Evolutionary conservation across 177 flowering plant species (phyloP).

Genomic region (Telopea speciosissima): DNA sequence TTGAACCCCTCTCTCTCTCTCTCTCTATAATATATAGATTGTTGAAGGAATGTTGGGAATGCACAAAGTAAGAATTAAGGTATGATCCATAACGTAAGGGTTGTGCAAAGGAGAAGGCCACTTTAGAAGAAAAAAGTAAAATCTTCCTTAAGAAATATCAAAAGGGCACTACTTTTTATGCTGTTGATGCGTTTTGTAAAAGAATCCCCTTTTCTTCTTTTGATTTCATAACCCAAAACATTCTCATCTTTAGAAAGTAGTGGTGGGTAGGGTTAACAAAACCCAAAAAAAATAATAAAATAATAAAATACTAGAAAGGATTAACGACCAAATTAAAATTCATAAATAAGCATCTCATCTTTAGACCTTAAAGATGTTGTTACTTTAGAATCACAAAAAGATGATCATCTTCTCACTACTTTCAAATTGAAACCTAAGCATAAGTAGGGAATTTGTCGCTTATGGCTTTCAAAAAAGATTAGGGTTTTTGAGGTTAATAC

Average conservation of each 20-base stretch:
- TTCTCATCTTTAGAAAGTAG: slow-evolving; percentile 57
- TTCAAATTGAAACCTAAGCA: slow-evolving; percentile 35
- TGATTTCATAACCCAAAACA: slow-evolving; percentile 53
- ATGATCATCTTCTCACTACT: slow-evolving; percentile 29
- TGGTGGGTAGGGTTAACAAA: slow-evolving; percentile 23
- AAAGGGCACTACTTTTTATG: slow-evolving; percentile 65
- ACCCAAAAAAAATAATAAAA: slow-evolving; percentile 11
- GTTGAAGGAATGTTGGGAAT: slow-evolving; percentile 26
- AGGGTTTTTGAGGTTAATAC: slow-evolving; percentile 23
- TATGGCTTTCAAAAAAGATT: slow-evolving; percentile 28
- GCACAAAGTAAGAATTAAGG: slow-evolving; percentile 32
- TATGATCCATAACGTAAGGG: slow-evolving; percentile 60
- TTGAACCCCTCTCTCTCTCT: too few relatives aligned
- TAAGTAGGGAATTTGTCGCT: slow-evolving; percentile 61
- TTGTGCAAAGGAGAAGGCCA: slow-evolving; percentile 55
- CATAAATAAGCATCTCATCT: slow-evolving; percentile 44
- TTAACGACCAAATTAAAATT: slow-evolving; percentile 2
- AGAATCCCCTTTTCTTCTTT: slow-evolving; percentile 43
- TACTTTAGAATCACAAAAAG: slow-evolving; percentile 58
- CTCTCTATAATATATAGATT: slow-evolving; percentile 5
- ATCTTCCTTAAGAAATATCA: slow-evolving; percentile 55
- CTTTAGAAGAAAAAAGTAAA: slow-evolving; percentile 59
- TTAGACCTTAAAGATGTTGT: slow-evolving; percentile 44
- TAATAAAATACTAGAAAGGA: neutral
- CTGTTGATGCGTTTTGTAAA: slow-evolving; percentile 33